These are phyloP conservation scores for Nepenthes gracilis DNA, from an alignment of 148 eudicot genomes.

Conservation along the genomic window DNA sequence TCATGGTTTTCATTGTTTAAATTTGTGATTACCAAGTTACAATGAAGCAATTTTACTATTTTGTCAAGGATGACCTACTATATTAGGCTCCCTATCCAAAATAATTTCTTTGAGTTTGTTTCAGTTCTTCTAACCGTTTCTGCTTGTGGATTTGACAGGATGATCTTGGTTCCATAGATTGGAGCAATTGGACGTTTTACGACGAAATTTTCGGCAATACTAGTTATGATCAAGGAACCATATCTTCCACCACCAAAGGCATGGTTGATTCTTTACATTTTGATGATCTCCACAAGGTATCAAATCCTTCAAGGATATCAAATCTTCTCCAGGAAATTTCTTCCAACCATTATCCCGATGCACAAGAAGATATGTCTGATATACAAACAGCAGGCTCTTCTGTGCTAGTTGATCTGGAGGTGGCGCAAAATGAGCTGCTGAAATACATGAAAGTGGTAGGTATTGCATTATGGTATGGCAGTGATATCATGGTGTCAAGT, in stretches of 20 bases:
- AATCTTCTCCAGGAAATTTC: constrained; percentile 14
- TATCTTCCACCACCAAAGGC: constrained; percentile 20
- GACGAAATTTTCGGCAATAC: constrained; percentile 24
- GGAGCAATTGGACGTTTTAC: constrained; percentile 66
- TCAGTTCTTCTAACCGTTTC: not conserved
- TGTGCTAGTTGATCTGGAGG: constrained; percentile 25
- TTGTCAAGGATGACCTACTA: too few relatives aligned
- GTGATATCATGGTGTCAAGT: not conserved
- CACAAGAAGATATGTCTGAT: constrained; percentile 17
- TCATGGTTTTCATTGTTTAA: too few relatives aligned
- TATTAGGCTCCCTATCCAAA: too few relatives aligned
- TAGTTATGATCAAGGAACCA: constrained; percentile 15
- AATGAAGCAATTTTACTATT: too few relatives aligned
- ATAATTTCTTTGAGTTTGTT: too few relatives aligned
- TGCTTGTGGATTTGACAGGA: constrained; percentile 27
- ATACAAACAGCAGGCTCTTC: constrained; percentile 7
- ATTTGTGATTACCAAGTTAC: too few relatives aligned
- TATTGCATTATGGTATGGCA: not conserved
- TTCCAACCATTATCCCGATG: constrained; percentile 9
- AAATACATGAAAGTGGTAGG: constrained; percentile 22
- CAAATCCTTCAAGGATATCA: constrained; percentile 16
- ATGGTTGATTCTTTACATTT: constrained; percentile 25
- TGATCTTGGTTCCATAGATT: constrained; percentile 31
- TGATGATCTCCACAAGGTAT: constrained; percentile 22
- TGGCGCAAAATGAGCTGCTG: constrained; percentile 15